Conservation (phyloP, 148 eudicot genomes). For the Chenopodium suecicum region DNA sequence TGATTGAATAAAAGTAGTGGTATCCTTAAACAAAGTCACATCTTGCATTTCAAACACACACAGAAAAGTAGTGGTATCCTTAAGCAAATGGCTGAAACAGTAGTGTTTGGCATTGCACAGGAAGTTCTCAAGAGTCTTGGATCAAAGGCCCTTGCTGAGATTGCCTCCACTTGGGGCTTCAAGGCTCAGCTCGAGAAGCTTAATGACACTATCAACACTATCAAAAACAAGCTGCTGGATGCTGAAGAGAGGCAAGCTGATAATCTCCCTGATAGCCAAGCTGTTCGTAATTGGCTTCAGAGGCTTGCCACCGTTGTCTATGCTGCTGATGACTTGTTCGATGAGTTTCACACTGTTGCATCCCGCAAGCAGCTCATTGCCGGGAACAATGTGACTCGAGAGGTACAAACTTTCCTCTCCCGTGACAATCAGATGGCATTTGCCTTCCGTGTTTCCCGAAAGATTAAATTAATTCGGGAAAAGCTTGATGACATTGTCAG, state of each 20-base stretch:
- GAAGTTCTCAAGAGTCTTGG: too few species aligned
- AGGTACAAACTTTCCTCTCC: constrained; percentile 18
- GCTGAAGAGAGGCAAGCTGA: constrained; percentile 26
- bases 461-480: neutral
- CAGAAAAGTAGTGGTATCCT: too few species aligned
- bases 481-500: neutral
- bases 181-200: too few species aligned
- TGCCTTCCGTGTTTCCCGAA: neutral
- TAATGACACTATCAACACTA: too few species aligned
- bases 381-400: neutral
- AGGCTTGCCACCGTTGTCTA: constrained; percentile 21
- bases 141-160: too few species aligned
- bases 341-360: constrained; percentile 14
- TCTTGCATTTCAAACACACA: too few species aligned
- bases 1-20: too few species aligned
- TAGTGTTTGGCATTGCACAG: too few species aligned
- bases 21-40: too few species aligned
- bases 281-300: constrained; percentile 21
- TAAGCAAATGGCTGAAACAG: too few species aligned
- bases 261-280: neutral
- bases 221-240: neutral
- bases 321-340: constrained; percentile 21
- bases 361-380: neutral
- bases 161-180: too few species aligned
- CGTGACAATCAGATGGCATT: neutral